Evolutionary conservation across 2,329 filamentous ascomycete genomes (phyloP), one percentile per base, ranked within the genome.

Genomic region (Fusarium burgessii): DNA sequence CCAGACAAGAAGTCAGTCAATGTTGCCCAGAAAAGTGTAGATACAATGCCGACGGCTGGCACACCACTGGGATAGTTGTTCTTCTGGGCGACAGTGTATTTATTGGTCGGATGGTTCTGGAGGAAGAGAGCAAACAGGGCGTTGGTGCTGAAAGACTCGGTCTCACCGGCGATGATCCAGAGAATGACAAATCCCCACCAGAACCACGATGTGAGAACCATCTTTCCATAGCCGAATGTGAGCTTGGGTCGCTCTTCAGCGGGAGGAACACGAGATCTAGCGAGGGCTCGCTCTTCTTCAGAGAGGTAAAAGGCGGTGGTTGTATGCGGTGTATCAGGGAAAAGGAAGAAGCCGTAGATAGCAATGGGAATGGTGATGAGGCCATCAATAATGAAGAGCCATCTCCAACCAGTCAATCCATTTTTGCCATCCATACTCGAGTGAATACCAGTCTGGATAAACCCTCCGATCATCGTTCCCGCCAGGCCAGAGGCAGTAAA

Each of bases 381-480:
- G 3, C 91, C 91, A 75, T 93, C 91, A 13, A 93, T 87, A 41
- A 93, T 90, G 79, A 93, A 93, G 0, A 92, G 82, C 90, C 89
- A 92, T 5, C 89, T 82, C 90, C 90, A 93, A 10, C 90, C 90
- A 1, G 82, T 86, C 2, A 92, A 80, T 0, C 90, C 91, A 23
- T 80, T 79, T 4, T 81, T 80, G 3, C 86, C 84, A 35, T 81
- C 59, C 56, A 82, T 68, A 45, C 76, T 77, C 2, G 71, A 60
- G 7, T 89, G 88, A 58, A 94, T 92, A 2, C 90, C 89, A 0
- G 88, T 88, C 20, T 88, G 86, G 49, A 91, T 87, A 27, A 90
- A 81, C 2, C 90, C 91, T 3, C 79, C 80, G 33, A 82, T 77
- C 64, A 82, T 76, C 43, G 85, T 89, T 0, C 89, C 89, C 0